Evolutionary conservation across 78 protist species (phyloP), one percentile per base, ranked within the genome.

Genomic region (Dictyostelium firmibasis): DNA sequence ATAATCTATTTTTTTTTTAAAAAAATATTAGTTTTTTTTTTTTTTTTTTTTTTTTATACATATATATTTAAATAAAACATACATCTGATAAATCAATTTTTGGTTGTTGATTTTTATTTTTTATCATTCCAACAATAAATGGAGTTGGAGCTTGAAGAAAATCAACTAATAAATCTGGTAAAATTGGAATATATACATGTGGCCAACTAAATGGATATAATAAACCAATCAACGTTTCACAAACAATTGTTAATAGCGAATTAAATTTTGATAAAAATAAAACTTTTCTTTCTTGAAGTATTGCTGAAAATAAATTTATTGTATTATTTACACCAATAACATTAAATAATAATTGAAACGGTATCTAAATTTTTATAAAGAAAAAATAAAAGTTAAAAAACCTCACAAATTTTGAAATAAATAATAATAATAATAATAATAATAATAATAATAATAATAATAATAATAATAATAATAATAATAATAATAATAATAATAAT

Each of bases 111-210:
- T 33, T n/a, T 60, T 27, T 67, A 75, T 69, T 18, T 41, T 60
- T 18, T 18, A 75, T 29, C 85, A 92, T 76, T 2, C 97, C 97
- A 43, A 96, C 91, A 31, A 96, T 96, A 78, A 91, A 87, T 23
- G 97, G 97, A 20, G 95, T 91, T 47, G 97, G 97, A 4, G 97
- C 97, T 50, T 91, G 92, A 9, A 94, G 67, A 10, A 86, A 93
- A 23, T 96, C 97, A 14, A 38, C 57, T 18, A 94, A 27, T 36
- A 78, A 36, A 44, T 70, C 76, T 20, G 92, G 92, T 38, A 96
- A 78, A 3, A 94, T 84, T 16, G 97, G 97, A 8, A 96, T 79
- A 67, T 79, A 96, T 2, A 96, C 92, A 91, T 96, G 97, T 64
- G 78, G 96, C 97, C 97, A 96, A 6, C 10, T 44, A 83, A 96